phyloP scores from a whole-genome alignment of 164 flowering plant genomes.

The Euptelea pleiosperma region DNA sequence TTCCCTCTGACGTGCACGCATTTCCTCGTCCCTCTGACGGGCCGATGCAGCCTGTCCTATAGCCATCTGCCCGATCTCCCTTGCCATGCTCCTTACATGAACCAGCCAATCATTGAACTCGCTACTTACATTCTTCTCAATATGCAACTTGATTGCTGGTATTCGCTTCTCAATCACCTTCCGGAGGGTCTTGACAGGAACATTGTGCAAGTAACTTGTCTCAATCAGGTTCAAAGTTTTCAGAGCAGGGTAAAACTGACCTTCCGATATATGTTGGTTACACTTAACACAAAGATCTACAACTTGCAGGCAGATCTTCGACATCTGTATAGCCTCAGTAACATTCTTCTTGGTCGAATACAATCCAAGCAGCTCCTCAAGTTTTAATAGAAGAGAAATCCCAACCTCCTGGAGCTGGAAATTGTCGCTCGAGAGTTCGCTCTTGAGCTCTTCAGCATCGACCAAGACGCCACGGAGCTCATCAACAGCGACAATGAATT shows the following conservation, averaged over 20 bases:
- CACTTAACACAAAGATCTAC: constrained; percentile 74
- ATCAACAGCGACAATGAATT: constrained; percentile 87
- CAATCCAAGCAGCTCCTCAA: constrained; percentile 80
- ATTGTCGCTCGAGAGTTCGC: constrained; percentile 69
- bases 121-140: constrained; percentile 63
- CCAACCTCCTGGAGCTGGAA: constrained; percentile 77
- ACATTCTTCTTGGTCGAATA: constrained; percentile 70
- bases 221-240: constrained; percentile 75
- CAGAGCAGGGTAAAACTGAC: constrained; percentile 77
- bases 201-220: constrained; percentile 46
- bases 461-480: constrained; percentile 92
- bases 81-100: constrained; percentile 69
- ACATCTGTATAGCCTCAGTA: constrained; percentile 69
- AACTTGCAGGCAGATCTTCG: constrained; percentile 52
- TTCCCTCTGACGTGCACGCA: constrained; percentile 70
- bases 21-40: constrained; percentile 80
- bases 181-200: constrained; percentile 54
- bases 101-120: constrained; percentile 91
- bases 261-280: constrained; percentile 63
- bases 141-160: constrained; percentile 63
- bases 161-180: constrained; percentile 55
- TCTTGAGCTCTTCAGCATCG: constrained; percentile 89
- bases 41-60: constrained; percentile 73
- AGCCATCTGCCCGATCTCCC: constrained; percentile 81
- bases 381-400: constrained; percentile 54